Conservation (phyloP, 1,284 basidiomycete species). For the Melampsora americana region DNA sequence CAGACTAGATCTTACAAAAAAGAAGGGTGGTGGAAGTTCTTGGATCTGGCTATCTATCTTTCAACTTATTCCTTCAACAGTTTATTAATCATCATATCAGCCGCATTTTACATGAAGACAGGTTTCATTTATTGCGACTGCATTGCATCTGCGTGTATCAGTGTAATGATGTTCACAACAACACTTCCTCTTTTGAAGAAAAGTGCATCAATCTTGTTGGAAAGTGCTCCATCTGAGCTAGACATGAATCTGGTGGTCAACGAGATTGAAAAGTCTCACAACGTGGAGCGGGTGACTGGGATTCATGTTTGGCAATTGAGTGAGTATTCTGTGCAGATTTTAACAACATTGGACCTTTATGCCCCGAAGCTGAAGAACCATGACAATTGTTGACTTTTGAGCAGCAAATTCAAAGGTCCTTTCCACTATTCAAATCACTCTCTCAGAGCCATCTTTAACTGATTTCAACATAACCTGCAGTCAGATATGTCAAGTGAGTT, state of each 20-base stretch:
- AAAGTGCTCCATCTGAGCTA: background rate
- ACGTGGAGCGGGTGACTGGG: conserved; percentile 2
- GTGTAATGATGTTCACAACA: conserved; percentile 2
- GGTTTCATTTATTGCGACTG: conserved; percentile 5
- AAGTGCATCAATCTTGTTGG: conserved; percentile 6
- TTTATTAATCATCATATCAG: conserved; percentile 1
- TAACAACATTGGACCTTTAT: no score
- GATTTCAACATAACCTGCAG: conserved; percentile 3
- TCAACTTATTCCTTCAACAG: background rate
- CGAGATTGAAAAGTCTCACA: background rate
- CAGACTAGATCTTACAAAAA: background rate
- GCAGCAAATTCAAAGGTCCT: background rate
- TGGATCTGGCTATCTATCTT: background rate
- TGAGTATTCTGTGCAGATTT: background rate
- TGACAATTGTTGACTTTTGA: background rate
- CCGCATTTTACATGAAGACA: conserved; percentile 11
- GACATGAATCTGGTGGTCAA: background rate
- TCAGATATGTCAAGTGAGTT: background rate
- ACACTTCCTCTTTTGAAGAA: background rate
- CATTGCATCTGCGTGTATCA: conserved; percentile 8
- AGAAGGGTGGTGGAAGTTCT: background rate
- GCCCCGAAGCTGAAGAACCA: background rate
- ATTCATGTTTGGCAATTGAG: conserved; percentile 5
- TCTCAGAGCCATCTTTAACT: background rate
- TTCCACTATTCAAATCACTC: background rate